A percentile compares a stretch with the other conserved stretches of the same genome.
Evolutionary conservation across 2,329 filamentous ascomycete genomes (phyloP).

Genomic region (Fusarium sp.): DNA sequence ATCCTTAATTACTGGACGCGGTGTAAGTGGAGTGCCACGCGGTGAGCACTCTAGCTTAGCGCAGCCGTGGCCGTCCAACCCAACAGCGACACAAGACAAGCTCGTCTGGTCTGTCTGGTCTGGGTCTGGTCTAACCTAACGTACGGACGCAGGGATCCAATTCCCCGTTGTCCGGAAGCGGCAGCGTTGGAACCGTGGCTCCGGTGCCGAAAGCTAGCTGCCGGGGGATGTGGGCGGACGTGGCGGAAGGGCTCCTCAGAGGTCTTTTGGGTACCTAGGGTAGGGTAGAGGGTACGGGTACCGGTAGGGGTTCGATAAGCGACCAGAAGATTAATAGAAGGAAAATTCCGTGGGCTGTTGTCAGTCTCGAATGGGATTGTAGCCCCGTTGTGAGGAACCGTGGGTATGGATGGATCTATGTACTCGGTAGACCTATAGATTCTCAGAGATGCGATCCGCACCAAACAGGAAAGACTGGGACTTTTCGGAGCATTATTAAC

Average conservation of each 20-base stretch:
- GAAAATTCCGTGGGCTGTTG: constrained; percentile 18
- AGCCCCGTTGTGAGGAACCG: constrained; percentile 30
- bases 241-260: constrained; percentile 24
- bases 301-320: background rate
- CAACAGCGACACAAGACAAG: constrained; percentile 1
- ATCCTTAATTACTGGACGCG: constrained; percentile 1
- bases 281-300: background rate
- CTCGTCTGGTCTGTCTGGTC: background rate
- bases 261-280: background rate
- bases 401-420: constrained; percentile 5
- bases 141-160: constrained; percentile 35
- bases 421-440: constrained; percentile 16
- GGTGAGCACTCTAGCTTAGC: constrained; percentile 3
- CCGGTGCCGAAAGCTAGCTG: constrained; percentile 42
- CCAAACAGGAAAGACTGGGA: constrained; percentile 14
- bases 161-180: constrained; percentile 40
- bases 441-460: constrained; percentile 33
- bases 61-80: background rate
- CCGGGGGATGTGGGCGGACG: constrained; percentile 34
- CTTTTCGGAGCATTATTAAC: constrained; percentile 15
- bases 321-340: constrained; percentile 19
- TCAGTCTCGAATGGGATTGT: constrained; percentile 33
- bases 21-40: constrained; percentile 24
- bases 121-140: background rate
- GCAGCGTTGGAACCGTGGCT: constrained; percentile 45